These are phyloP conservation scores for Nicotiana benthamiana DNA, from an alignment of 257 asterid species.

Conservation along the genomic window DNA sequence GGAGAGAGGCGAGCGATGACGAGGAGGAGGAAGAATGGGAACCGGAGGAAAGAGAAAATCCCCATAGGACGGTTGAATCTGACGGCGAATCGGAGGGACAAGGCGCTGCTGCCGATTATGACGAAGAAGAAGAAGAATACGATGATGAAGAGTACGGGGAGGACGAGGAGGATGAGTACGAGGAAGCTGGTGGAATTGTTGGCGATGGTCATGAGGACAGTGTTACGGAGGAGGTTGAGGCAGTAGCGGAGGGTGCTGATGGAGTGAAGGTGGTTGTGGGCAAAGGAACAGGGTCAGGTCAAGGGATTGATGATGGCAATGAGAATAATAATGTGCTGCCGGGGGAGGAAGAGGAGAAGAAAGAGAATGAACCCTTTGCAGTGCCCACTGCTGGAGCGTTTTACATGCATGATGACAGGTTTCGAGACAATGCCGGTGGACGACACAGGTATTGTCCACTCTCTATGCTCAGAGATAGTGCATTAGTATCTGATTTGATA, in stretches of 20 bases:
- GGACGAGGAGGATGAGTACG: slow-evolving; percentile 30
- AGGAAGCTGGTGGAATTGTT: slow-evolving; percentile 7
- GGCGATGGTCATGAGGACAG: slow-evolving; percentile 16
- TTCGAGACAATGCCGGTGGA: slow-evolving; percentile 73
- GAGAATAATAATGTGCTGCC: slow-evolving; percentile 33
- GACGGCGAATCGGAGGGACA: slow-evolving; percentile 65
- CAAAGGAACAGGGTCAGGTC: slow-evolving; percentile 22
- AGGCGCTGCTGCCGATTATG: slow-evolving; percentile 58
- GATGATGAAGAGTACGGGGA: slow-evolving; percentile 40
- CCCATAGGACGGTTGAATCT: slow-evolving; percentile 43
- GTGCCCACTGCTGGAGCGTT: slow-evolving; percentile 99
- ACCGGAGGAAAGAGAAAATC: slow-evolving; percentile 19
- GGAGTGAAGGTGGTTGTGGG: slow-evolving; percentile 16
- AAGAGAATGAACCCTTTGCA: slow-evolving; percentile 75
- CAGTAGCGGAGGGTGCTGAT: slow-evolving; percentile 25
- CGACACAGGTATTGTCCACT: slow-evolving; percentile 48
- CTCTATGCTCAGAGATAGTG: neutral
- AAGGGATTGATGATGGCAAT: slow-evolving; percentile 27
- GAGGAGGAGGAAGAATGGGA: slow-evolving; percentile 51
- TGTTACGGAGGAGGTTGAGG: slow-evolving; percentile 16
- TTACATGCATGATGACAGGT: slow-evolving; percentile 98
- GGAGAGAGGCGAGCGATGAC: slow-evolving; percentile 93
- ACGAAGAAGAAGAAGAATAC: slow-evolving; percentile 18
- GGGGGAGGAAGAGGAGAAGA: slow-evolving; percentile 36
- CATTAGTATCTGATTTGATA: neutral